Evolutionary conservation across 192 early-diverging fungal species (phyloP).

Genomic region (Rhizophagus clarus): DNA sequence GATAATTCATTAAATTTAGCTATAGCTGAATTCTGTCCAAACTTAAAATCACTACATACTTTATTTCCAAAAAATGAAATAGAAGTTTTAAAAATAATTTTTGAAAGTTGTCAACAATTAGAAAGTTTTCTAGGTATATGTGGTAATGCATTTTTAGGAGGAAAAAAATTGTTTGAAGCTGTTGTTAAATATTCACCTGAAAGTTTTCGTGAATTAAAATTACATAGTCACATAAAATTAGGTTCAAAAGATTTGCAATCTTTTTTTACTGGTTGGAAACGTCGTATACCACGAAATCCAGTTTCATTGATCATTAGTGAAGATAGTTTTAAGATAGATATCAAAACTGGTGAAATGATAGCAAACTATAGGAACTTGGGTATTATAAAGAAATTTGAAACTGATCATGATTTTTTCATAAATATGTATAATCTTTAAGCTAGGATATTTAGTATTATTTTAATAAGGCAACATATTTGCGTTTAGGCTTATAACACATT

Average conservation of each 20-base stretch:
- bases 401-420: no score
- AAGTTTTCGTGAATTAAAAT: background rate
- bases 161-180: background rate
- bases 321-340: no score
- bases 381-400: no score
- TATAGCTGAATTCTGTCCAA: background rate
- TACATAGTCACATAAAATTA: background rate
- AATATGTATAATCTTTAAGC: no score
- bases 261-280: background rate
- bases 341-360: no score
- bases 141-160: background rate
- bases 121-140: background rate
- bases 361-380: no score
- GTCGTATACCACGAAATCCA: background rate
- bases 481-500: no score
- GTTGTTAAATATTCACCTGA: background rate
- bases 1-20: background rate
- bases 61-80: background rate
- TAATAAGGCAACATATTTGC: no score
- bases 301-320: background rate
- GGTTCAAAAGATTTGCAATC: background rate
- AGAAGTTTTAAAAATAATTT: background rate
- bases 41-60: background rate
- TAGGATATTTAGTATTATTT: no score
- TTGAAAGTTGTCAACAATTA: background rate